Base-by-base conservation (phyloP, 306 rosid genomes). In the Cucurbita moschata region DNA sequence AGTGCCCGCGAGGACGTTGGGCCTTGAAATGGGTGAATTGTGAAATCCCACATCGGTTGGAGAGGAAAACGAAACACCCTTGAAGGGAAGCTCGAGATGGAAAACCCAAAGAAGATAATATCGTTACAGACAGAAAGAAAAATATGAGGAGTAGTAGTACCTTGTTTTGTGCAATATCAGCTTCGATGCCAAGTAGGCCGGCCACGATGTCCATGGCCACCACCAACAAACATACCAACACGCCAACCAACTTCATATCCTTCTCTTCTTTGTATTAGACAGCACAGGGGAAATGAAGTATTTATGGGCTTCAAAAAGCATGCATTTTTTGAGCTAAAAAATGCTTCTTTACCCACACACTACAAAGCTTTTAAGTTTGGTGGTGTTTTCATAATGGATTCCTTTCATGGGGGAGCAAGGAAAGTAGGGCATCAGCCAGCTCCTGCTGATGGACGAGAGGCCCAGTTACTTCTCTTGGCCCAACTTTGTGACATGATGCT, bases 161-260 rank as follows among this genome's bases (percentile, higher is more conserved):
- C 96, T 94, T 91, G 86, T 91, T 89, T 71, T 94, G 96, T 80
- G 84, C 96, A 39, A 81, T 74, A 71, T 94, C 99, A 5, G 96
- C 99, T 79, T 91, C 92, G 44, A 94, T 89, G 76, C 92, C 96
- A 9, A 94, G 95, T 78, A 94, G 79, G 66, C 99, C 99, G 46
- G 96, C 99, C n/a, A 77, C 88, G 3, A 91, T 82, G 77, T 94
- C 99, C 82, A 91, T 72, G 7, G 80, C 80, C 59, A 91, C 85
- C 30, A 94, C 80, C 81, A 94, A 71, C 46, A 94, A 53, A 64
- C 96, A 94, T 37, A 94, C 37, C 50, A 91, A 76, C 74, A 88
- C 74, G 9, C 96, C 99, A 58, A 39, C 83, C 38, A 80, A 53
- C 79, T 80, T 86, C 99, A 94, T 30, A 30, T 30, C 35, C 35